Evolutionary conservation across 306 rosid genomes (phyloP).

Genomic region (Inga laurina): DNA sequence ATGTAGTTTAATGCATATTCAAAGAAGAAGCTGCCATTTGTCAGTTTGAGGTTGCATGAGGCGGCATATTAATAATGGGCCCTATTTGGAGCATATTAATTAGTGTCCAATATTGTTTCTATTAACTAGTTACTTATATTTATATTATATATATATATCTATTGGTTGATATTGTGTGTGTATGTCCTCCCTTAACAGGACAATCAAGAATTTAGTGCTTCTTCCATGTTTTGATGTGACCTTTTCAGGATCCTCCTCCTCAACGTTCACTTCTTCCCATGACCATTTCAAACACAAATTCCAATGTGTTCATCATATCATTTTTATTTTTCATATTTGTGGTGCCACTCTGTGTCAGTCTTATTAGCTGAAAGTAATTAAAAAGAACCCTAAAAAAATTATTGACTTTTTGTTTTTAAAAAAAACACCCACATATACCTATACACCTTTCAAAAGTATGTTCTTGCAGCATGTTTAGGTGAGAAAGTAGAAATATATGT

Average conservation of each 20-base stretch:
- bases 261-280: conserved; percentile 34
- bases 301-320: conserved; percentile 22
- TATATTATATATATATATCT: not conserved
- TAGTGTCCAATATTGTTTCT: conserved; percentile 12
- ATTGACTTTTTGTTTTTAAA: not conserved
- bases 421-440: not conserved
- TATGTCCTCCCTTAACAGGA: conserved; percentile 58
- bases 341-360: not conserved
- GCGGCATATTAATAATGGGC: conserved; percentile 29
- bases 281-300: conserved; percentile 53
- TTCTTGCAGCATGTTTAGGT: not conserved
- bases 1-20: conserved; percentile 18
- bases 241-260: conserved; percentile 47
- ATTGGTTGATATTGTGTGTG: not conserved
- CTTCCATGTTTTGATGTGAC: conserved; percentile 64
- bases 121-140: not conserved
- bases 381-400: not conserved
- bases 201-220: conserved; percentile 47
- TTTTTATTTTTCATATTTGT: not conserved
- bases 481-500: not conserved
- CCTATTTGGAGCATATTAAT: conserved; percentile 41
- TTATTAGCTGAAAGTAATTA: not conserved
- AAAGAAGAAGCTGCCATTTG: conserved; percentile 46
- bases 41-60: conserved; percentile 38
- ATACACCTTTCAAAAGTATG: not conserved